A percentile compares a stretch with the other conserved stretches of the same genome.
These are phyloP conservation scores for Massariosphaeria phaeospora DNA, from an alignment of 495 filamentous ascomycete species.

Conservation along the genomic window DNA sequence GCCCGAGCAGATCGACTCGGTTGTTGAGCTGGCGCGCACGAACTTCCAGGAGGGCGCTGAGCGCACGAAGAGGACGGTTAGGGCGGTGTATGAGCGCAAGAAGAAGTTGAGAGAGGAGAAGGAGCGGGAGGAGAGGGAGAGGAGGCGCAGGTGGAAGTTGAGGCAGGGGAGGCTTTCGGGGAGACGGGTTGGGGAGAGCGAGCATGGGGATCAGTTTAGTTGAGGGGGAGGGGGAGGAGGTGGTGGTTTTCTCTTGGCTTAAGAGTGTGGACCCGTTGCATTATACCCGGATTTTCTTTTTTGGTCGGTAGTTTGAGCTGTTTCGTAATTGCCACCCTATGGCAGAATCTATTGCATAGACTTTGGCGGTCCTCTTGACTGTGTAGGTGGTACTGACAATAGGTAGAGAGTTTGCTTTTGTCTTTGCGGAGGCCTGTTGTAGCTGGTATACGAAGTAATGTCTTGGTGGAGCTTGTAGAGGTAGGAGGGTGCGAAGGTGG, in stretches of 20 bases:
- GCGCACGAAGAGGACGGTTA: conserved; percentile 68
- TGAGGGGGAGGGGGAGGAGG: conserved; percentile 5
- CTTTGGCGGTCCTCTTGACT: too few relatives aligned
- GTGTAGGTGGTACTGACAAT: too few relatives aligned
- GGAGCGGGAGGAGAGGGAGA: conserved; percentile 48
- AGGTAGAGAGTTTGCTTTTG: too few relatives aligned
- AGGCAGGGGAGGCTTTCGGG: conserved; percentile 29
- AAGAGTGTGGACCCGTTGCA: background rate
- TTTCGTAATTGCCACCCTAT: too few relatives aligned
- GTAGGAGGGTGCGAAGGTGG: too few relatives aligned
- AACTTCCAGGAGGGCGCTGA: conserved; percentile 81
- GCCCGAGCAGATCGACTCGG: conserved; percentile 74
- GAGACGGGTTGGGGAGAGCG: conserved; percentile 22
- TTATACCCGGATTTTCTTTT: too few relatives aligned
- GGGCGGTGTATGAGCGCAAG: conserved; percentile 91
- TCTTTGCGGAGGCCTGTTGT: too few relatives aligned
- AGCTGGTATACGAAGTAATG: too few relatives aligned
- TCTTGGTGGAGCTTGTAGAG: too few relatives aligned
- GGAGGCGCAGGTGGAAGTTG: conserved; percentile 42
- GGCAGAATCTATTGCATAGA: too few relatives aligned
- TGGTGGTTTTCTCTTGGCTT: background rate
- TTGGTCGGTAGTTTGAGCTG: too few relatives aligned
- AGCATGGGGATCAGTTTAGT: conserved; percentile 37
- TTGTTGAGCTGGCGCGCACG: conserved; percentile 73
- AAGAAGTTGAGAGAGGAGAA: conserved; percentile 59